Base-by-base conservation (phyloP, 495 filamentous ascomycete genomes). In the Entonaema liquescens region DNA sequence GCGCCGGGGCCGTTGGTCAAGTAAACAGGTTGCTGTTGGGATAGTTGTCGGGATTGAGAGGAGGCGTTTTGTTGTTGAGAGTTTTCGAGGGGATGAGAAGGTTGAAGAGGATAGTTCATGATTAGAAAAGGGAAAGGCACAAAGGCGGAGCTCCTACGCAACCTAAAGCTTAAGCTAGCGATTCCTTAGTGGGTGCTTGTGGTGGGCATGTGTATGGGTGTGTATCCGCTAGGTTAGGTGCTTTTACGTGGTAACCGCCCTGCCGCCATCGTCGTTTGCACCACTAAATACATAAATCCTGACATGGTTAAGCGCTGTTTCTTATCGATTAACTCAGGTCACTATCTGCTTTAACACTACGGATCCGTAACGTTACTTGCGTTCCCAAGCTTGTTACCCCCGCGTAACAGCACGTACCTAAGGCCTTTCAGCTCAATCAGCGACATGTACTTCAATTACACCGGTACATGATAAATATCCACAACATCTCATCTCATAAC, bases 1-100 rank as follows among this genome's bases (percentile, higher is more conserved):
- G 21, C 44, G 52, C 86, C 86, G 9, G 58, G 58, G 50, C 85
- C 86, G 73, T 90, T 91, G 69, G 85, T 83, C 65, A 87, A 84
- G 50, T 67, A 62, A 40, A 74, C 38, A 49, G 50, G 74, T 36
- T 77, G 79, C 31, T 72, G 74, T 13, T 64, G 76, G 29, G 59
- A 42, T 49, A 61, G 53, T 38, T 71, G 57, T 55, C 17, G 68
- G 28, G n/a, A 19, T 64, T 60, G 63, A 28, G 40, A 19, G 6
- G 38, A 9, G 29, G 23, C 8, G 52, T 50, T 57, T 17, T 60
- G 56, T 42, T 70, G 60, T 47, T 56, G 55, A 29, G 61, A 28
- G 47, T 60, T 65, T 52, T 61, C 56, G 47, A 60, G 61, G 3
- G 42, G 55, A 59, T 59, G 55, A 13, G 38, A 23, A 49, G 42